These are phyloP conservation scores for Capronia americana DNA, from an alignment of 2,329 filamentous ascomycete genomes.

Conservation along the genomic window DNA sequence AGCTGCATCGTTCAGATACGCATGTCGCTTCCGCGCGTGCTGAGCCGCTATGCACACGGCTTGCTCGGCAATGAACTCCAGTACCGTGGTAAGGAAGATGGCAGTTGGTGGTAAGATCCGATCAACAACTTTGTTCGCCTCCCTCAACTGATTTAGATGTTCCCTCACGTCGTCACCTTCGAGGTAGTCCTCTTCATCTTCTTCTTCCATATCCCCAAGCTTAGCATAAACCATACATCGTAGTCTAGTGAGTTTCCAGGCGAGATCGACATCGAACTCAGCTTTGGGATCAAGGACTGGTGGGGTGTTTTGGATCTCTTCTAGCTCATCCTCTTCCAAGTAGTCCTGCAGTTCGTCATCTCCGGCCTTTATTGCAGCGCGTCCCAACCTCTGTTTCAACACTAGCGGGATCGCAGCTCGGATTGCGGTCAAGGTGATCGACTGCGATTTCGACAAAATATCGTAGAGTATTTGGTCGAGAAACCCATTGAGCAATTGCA, in stretches of 20 bases:
- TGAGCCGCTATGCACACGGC: constrained; percentile 86
- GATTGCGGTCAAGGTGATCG: constrained; percentile 75
- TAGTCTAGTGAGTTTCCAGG: constrained; percentile 91
- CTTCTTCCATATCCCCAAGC: constrained; percentile 94
- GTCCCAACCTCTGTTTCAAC: constrained; percentile 85
- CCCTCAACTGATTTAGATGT: constrained; percentile 46
- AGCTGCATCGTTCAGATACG: constrained; percentile 53
- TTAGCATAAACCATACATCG: constrained; percentile 99
- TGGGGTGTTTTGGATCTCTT: constrained; percentile 67
- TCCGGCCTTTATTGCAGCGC: constrained; percentile 79
- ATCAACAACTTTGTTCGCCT: constrained; percentile 62
- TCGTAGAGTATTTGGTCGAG: constrained; percentile 92
- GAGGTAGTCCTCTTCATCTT: constrained; percentile 90
- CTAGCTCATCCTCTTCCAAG: constrained; percentile 73
- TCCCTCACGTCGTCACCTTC: constrained; percentile 74
- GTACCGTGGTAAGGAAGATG: constrained; percentile 92
- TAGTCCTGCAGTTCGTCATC: constrained; percentile 90
- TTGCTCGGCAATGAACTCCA: constrained; percentile 93
- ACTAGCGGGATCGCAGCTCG: constrained; percentile 85
- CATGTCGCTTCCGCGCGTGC: constrained; percentile 75
- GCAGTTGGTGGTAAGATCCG: constrained; percentile 87
- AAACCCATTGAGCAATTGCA: constrained; percentile 85
- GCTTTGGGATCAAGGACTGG: constrained; percentile 55
- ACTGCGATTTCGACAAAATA: constrained; percentile 79
- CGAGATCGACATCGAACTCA: constrained; percentile 87